Evolutionary conservation across 2,329 filamentous ascomycete species (phyloP).

Genomic region (Aureobasidium leucospermi): DNA sequence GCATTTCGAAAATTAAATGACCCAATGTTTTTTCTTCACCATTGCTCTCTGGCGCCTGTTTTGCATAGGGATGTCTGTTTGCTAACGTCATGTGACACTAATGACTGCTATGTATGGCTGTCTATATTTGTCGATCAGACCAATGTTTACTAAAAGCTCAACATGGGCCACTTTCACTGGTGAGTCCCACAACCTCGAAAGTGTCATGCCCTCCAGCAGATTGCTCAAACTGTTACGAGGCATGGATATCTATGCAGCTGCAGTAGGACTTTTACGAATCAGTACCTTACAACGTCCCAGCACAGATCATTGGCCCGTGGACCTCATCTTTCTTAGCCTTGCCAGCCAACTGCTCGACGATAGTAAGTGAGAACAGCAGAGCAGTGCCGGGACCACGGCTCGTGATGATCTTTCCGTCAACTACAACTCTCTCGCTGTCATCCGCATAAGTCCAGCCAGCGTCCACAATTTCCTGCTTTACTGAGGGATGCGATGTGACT

Average conservation of each 20-base stretch:
- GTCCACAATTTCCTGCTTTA: constrained; percentile 25
- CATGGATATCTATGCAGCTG: too few species aligned
- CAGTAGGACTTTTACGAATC: too few species aligned
- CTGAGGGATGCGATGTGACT: constrained; percentile 32
- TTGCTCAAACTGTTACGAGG: too few species aligned
- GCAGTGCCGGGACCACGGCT: constrained; percentile 33
- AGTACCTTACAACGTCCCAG: constrained; percentile 12
- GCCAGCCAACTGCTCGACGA: constrained; percentile 31
- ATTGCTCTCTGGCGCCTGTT: not conserved
- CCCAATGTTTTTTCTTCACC: constrained; percentile 4
- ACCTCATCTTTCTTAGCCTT: constrained; percentile 43
- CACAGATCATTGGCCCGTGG: constrained; percentile 39
- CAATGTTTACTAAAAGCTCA: too few species aligned
- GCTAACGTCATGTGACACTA: too few species aligned
- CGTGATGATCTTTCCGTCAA: constrained; percentile 27
- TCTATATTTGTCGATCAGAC: too few species aligned
- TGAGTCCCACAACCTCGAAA: too few species aligned
- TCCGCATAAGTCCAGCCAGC: constrained; percentile 30
- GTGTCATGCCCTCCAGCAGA: too few species aligned
- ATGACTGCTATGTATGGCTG: too few species aligned
- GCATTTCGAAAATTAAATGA: constrained; percentile 13
- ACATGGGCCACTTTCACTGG: too few species aligned
- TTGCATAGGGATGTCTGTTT: too few species aligned
- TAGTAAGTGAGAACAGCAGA: constrained; percentile 30
- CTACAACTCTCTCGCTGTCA: constrained; percentile 31